A percentile compares a stretch with the other conserved stretches of the same genome.
Conservation (phyloP, 1,284 basidiomycete species). For the Apiotrichum veenhuisii region DNA sequence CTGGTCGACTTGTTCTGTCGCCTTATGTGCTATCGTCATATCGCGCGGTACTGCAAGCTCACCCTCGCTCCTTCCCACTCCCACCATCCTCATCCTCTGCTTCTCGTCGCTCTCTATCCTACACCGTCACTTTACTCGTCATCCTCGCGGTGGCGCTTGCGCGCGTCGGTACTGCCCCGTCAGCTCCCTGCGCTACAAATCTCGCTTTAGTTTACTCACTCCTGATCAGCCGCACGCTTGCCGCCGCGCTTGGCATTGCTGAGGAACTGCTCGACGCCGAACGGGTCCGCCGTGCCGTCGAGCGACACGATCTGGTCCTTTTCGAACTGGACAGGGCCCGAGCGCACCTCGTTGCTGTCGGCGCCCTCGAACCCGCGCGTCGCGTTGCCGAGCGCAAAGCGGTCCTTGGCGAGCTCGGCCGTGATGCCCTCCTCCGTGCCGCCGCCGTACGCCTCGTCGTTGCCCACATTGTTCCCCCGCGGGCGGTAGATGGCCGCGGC, state of each 20-base stretch:
- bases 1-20: no score
- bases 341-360: slow-evolving; percentile 65
- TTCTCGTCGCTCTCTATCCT: no score
- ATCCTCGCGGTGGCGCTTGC: slow-evolving; percentile 23
- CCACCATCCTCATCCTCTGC: no score
- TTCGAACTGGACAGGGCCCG: slow-evolving; percentile 98
- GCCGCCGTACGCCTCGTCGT: slow-evolving; percentile 85
- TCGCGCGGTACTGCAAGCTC: no score
- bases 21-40: no score
- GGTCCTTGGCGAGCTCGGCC: slow-evolving; percentile 84
- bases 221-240: slow-evolving; percentile 63
- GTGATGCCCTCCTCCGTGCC: slow-evolving; percentile 91
- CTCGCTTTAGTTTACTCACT: slow-evolving; percentile 14
- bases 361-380: slow-evolving; percentile 70
- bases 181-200: background rate
- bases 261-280: slow-evolving; percentile 94
- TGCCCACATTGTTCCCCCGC: slow-evolving; percentile 67
- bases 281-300: slow-evolving; percentile 68
- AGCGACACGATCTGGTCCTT: slow-evolving; percentile 67
- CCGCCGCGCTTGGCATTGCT: slow-evolving; percentile 92
- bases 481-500: slow-evolving; percentile 98
- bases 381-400: slow-evolving; percentile 86
- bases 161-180: slow-evolving; percentile 15
- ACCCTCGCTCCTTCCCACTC: no score
- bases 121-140: background rate